Conservation (phyloP, 257 asterid species). For the Plectranthus barbatus region DNA sequence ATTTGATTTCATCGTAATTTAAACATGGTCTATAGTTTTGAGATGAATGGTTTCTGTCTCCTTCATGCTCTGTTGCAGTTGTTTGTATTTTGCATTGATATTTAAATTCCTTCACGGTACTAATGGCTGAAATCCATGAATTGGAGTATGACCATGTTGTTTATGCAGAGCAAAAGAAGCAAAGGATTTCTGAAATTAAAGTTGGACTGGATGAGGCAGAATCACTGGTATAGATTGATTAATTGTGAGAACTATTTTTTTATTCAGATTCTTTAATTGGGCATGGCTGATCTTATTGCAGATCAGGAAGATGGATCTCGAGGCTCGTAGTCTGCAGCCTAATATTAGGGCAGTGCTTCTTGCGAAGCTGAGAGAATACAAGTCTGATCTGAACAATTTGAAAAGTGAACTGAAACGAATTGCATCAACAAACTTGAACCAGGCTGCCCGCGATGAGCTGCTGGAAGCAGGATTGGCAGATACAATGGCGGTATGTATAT, state of each 20-base stretch:
- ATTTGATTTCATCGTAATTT: not conserved
- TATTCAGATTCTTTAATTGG: constrained; percentile 2
- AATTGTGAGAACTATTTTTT: not conserved
- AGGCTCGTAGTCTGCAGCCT: constrained; percentile 78
- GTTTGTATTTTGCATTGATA: not conserved
- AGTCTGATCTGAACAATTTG: constrained; percentile 72
- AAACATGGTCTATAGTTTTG: not conserved
- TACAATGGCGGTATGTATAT: constrained; percentile 44
- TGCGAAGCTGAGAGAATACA: constrained; percentile 75
- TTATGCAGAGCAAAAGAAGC: constrained; percentile 70
- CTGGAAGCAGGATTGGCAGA: constrained; percentile 85
- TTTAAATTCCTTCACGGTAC: not conserved
- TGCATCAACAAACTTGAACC: constrained; percentile 44
- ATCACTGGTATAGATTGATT: constrained; percentile 42
- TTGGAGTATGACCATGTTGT: not conserved
- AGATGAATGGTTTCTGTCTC: not conserved
- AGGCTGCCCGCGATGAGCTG: constrained; percentile 75
- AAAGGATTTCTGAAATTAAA: constrained; percentile 52
- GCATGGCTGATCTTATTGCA: constrained; percentile 21
- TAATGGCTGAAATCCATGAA: not conserved
- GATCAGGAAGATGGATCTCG: constrained; percentile 83
- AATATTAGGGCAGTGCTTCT: constrained; percentile 69
- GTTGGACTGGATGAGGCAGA: constrained; percentile 72
- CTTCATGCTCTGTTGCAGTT: not conserved
- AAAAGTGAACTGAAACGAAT: constrained; percentile 57